Evolutionary conservation across 2,329 filamentous ascomycete genomes (phyloP).

Genomic region (Delphinella strobiligena): DNA sequence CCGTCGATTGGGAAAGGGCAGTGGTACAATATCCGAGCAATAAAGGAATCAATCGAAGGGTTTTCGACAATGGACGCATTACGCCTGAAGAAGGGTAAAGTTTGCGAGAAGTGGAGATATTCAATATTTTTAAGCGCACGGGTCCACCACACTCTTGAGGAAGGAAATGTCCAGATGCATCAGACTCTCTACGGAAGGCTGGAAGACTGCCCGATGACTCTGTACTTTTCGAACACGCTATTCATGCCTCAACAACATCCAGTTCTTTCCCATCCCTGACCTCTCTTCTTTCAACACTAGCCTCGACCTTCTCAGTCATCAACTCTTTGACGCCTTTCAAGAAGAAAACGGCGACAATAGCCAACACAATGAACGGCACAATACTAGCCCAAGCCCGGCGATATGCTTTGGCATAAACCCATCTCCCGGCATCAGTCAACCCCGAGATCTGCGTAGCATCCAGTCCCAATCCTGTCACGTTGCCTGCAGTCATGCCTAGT

Average conservation of each 20-base stretch:
- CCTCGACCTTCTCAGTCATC: slow-evolving; percentile 44
- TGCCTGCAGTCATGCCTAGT: slow-evolving; percentile 25
- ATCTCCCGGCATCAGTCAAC: slow-evolving; percentile 24
- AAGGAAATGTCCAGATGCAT: too few species aligned
- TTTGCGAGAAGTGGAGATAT: too few species aligned
- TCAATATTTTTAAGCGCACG: too few species aligned
- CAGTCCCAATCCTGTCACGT: slow-evolving; percentile 10
- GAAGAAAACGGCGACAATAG: slow-evolving; percentile 31
- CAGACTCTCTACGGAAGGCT: too few species aligned
- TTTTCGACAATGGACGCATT: too few species aligned
- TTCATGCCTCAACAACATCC: not conserved
- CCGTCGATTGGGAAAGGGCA: too few species aligned
- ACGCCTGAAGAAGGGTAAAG: too few species aligned
- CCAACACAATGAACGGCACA: slow-evolving; percentile 40
- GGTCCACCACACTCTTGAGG: too few species aligned
- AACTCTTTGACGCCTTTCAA: slow-evolving; percentile 38
- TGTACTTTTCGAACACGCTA: too few species aligned
- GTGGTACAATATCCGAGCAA: too few species aligned
- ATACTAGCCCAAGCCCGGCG: slow-evolving; percentile 39
- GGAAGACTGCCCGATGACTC: too few species aligned
- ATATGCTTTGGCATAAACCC: slow-evolving; percentile 37
- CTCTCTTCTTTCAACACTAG: slow-evolving; percentile 31
- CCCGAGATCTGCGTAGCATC: slow-evolving; percentile 13
- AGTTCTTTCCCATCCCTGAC: not conserved
- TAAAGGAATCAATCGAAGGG: too few species aligned